Base-by-base conservation (phyloP, 2,329 filamentous ascomycete genomes). In the Madurella mycetomatis region DNA sequence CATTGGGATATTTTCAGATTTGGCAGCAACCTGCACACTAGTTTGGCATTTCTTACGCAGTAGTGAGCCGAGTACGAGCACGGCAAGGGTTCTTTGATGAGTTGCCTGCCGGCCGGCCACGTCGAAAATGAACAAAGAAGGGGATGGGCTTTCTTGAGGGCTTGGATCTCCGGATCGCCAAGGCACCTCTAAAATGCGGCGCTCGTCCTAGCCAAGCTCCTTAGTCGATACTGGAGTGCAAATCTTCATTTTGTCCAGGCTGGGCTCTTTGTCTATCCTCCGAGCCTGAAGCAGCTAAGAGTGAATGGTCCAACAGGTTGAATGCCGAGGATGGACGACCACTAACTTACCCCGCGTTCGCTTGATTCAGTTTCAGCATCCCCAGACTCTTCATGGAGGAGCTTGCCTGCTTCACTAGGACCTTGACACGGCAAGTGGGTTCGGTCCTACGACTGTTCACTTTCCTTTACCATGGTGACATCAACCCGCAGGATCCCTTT, bases 171-270 rank as follows among this genome's bases (percentile, higher is more conserved):
- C 31, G 41, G 17, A 43, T 41, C 32, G 51, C 47, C 50, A 47
- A 53, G 50, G 40, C 30, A 4, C 13, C 46, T 46, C 42, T 25
- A 34, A 41, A 43, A 46, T 37, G 9, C 34, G 34, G 4, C 11
- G 13, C 34, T 9, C 13, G 34, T 37, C 13, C 34, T 37, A 37
- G 9, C 34, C 13, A 4, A 4, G 25, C 7, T 25, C 25, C 25
- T 41, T 51, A n/a, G 48, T 55, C 44, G n/a, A n/a, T n/a, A n/a
- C n/a, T n/a, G n/a, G n/a, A n/a, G 53, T 49, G 48, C 53, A 40
- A 42, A 50, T 48, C 31, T 43, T 43, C 53, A 48, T 44, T 51
- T 51, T 55, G 48, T 48, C 53, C 53, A 51, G 53, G 44, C 44
- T 51, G 4, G 25, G 25, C 7, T 48, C 41, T n/a, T 19, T 34